Percentiles rank a stretch among this genome's conserved stretches.
These are phyloP conservation scores for Colletotrichum eremochloae DNA, from an alignment of 2,329 filamentous ascomycete genomes.

Conservation along the genomic window DNA sequence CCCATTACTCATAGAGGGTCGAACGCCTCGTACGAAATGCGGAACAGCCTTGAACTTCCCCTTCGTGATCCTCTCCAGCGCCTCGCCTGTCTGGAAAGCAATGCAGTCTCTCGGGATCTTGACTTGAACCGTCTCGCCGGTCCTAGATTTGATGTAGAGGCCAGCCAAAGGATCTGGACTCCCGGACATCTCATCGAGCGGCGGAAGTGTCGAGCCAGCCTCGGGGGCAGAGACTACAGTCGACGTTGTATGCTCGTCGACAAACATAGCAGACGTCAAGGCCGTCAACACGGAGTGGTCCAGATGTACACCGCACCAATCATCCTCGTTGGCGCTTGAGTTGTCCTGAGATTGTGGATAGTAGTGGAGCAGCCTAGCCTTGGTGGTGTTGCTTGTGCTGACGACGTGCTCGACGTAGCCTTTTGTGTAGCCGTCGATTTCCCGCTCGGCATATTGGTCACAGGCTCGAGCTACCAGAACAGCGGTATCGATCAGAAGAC, in stretches of 20 bases:
- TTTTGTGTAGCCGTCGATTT: conserved; percentile 80
- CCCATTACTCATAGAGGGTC: conserved; percentile 63
- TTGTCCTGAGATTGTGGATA: conserved; percentile 71
- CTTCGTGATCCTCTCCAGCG: conserved; percentile 87
- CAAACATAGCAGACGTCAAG: conserved; percentile 94
- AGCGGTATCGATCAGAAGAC: conserved; percentile 88
- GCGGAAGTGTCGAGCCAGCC: conserved; percentile 51
- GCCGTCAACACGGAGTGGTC: conserved; percentile 96
- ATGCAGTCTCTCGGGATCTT: conserved; percentile 91
- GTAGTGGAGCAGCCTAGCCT: conserved; percentile 93
- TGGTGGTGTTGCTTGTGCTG: conserved; percentile 85
- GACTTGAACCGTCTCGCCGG: conserved; percentile 86
- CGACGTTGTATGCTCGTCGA: conserved; percentile 75
- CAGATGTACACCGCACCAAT: conserved; percentile 77
- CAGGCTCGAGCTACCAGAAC: conserved; percentile 89
- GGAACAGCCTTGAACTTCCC: conserved; percentile 94
- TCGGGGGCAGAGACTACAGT: conserved; percentile 50
- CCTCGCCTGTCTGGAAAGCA: conserved; percentile 95
- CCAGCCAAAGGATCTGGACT: conserved; percentile 90
- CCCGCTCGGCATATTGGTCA: conserved; percentile 83
- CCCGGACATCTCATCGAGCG: conserved; percentile 76
- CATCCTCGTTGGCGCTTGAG: conserved; percentile 47
- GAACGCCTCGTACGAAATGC: conserved; percentile 88
- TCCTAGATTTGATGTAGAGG: conserved; percentile 90
- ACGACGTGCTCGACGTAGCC: conserved; percentile 92